Percentiles rank a stretch among this genome's conserved stretches.
phyloP scores from a whole-genome alignment of 2,329 filamentous ascomycete genomes.

The Domatiomyces globalis region DNA sequence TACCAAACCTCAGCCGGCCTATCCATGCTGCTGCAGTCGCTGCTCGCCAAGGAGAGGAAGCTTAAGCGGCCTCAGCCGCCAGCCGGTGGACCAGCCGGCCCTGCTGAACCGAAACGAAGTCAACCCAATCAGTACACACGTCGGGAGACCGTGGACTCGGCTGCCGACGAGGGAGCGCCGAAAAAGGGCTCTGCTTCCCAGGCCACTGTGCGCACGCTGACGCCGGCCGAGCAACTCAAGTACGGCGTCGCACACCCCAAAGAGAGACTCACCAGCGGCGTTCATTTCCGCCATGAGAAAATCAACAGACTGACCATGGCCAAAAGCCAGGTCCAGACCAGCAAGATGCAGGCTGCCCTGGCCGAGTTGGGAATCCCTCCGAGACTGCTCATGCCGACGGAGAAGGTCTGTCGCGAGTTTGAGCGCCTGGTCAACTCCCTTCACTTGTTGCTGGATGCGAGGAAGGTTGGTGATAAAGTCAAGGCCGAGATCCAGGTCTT shows the following conservation, averaged over 20 bases:
- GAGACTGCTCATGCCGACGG: slow-evolving; percentile 36
- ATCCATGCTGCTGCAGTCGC: slow-evolving; percentile 63
- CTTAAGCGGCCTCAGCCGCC: slow-evolving; percentile 68
- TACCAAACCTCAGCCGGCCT: slow-evolving; percentile 75
- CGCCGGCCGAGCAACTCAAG: slow-evolving; percentile 57
- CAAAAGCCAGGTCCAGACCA: slow-evolving; percentile 37
- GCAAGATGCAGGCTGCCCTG: slow-evolving; percentile 34
- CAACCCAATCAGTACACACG: slow-evolving; percentile 20
- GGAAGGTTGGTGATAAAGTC: slow-evolving; percentile 35
- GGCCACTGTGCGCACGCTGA: slow-evolving; percentile 54
- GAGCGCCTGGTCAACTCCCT: slow-evolving; percentile 35
- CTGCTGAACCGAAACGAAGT: slow-evolving; percentile 21
- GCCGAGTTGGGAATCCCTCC: slow-evolving; percentile 34
- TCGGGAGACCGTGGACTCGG: slow-evolving; percentile 16
- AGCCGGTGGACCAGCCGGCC: slow-evolving; percentile 40
- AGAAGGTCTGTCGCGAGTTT: slow-evolving; percentile 36
- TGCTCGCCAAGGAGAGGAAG: slow-evolving; percentile 69
- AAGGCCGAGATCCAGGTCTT: slow-evolving; percentile 35
- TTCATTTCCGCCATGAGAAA: slow-evolving; percentile 66
- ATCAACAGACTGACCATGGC: slow-evolving; percentile 36
- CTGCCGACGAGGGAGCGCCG: slow-evolving; percentile 20
- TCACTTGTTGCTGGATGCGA: slow-evolving; percentile 33
- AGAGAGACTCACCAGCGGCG: slow-evolving; percentile 71
- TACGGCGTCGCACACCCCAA: slow-evolving; percentile 76
- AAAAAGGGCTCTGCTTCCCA: slow-evolving; percentile 26